A percentile compares a stretch with the other conserved stretches of the same genome.
Evolutionary conservation across 768 basidiomycete genomes (phyloP).

Genomic region (Harrya chromipes): DNA sequence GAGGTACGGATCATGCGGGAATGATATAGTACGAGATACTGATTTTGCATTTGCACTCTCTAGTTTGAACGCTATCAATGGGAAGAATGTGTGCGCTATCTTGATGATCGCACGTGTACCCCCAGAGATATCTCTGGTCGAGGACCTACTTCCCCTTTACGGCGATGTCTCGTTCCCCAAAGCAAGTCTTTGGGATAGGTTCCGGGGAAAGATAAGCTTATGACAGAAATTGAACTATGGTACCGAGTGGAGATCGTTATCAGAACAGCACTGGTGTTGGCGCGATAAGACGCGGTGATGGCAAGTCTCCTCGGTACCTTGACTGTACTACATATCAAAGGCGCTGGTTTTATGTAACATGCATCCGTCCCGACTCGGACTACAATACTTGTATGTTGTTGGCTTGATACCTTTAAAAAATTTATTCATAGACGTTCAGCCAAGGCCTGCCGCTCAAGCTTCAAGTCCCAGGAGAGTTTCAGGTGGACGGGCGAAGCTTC

Average conservation of each 20-base stretch:
- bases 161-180: constrained; percentile 4
- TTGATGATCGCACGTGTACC: constrained; percentile 22
- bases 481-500: too few relatives aligned
- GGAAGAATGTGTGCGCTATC: constrained; percentile 14
- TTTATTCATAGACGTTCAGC: too few relatives aligned
- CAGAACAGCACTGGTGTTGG: neutral
- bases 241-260: constrained; percentile 1
- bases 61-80: constrained; percentile 24
- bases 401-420: too few relatives aligned
- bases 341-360: too few relatives aligned
- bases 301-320: constrained; percentile 8
- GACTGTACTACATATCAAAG: neutral
- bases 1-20: constrained; percentile 28
- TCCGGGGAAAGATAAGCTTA: neutral
- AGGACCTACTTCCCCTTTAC: constrained; percentile 12
- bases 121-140: constrained; percentile 4
- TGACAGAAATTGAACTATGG: neutral
- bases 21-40: constrained; percentile 19
- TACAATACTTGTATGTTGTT: too few relatives aligned
- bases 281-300: constrained; percentile 4
- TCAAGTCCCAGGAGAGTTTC: too few relatives aligned
- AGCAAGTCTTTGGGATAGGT: constrained; percentile 9
- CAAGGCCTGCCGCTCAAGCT: too few relatives aligned
- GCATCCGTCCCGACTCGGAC: too few relatives aligned
- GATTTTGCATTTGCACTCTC: constrained; percentile 20